Conservation (phyloP, 1,139 yeast species). For the Protomyces pachydermus region DNA sequence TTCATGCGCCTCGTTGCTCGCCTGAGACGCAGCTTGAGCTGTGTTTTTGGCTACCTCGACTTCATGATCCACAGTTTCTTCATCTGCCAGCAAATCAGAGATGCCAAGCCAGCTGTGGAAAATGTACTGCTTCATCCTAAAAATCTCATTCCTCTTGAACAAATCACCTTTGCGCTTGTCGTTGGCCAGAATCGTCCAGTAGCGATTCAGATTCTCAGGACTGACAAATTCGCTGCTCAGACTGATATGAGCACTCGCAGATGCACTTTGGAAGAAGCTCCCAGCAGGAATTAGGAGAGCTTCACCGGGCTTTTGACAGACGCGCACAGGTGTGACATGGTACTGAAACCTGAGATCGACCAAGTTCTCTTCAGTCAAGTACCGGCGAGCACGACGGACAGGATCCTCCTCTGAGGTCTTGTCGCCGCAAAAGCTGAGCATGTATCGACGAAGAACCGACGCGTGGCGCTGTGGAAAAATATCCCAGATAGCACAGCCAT, state of each 20-base stretch:
- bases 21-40: no score
- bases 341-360: conserved; percentile 20
- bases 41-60: no score
- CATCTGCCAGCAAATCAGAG: neutral
- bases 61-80: no score
- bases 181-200: neutral
- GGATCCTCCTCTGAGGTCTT: conserved; percentile 29
- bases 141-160: neutral
- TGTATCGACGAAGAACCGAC: conserved; percentile 28
- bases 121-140: neutral
- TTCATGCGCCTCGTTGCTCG: no score
- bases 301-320: conserved; percentile 32
- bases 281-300: conserved; percentile 34
- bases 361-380: conserved; percentile 29
- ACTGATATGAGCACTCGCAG: conserved; percentile 30
- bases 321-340: conserved; percentile 29
- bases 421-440: neutral
- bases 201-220: conserved; percentile 31
- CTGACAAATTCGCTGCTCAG: conserved; percentile 31
- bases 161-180: neutral
- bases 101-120: neutral
- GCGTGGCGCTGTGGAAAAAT: conserved; percentile 30
- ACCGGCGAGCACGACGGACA: conserved; percentile 30
- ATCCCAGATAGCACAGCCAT: conserved; percentile 32
- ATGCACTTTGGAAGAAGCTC: conserved; percentile 32